A percentile compares a stretch with the other conserved stretches of the same genome.
Evolutionary conservation across 805 yeast species (phyloP).

Genomic region (Metschnikowia similis): DNA sequence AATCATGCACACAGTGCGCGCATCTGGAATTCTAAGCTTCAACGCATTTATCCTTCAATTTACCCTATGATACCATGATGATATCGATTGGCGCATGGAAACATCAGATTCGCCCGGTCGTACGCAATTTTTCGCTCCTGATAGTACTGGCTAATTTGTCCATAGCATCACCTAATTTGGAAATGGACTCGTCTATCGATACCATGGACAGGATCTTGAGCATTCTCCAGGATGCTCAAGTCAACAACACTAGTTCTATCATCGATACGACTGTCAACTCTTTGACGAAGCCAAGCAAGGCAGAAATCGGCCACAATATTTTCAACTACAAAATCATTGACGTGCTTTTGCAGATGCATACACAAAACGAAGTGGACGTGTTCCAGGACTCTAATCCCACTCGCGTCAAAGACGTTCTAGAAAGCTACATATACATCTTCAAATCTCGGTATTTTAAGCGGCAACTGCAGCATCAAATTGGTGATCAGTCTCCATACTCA

Average conservation of each 20-base stretch:
- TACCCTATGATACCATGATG: neutral
- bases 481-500: neutral
- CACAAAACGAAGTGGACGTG: slow-evolving; percentile 2
- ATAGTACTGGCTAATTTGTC: neutral
- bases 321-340: slow-evolving; percentile 8
- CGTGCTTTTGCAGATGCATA: slow-evolving; percentile 6
- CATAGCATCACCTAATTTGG: neutral
- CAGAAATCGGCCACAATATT: slow-evolving; percentile 10
- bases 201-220: slow-evolving; percentile 15
- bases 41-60: neutral
- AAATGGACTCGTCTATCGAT: slow-evolving; percentile 13
- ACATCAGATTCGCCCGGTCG: neutral
- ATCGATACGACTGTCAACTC: neutral
- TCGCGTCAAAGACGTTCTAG: slow-evolving; percentile 6
- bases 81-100: neutral
- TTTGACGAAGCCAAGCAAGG: neutral
- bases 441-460: slow-evolving; percentile 5
- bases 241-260: slow-evolving; percentile 5
- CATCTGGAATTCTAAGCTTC: neutral
- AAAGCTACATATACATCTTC: slow-evolving; percentile 8
- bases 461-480: neutral
- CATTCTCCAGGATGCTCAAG: slow-evolving; percentile 14
- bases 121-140: neutral
- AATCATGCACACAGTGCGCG: neutral
- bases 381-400: slow-evolving; percentile 8